Conservation (phyloP, 2,329 filamentous ascomycete genomes). For the Colletotrichum sp. region DNA sequence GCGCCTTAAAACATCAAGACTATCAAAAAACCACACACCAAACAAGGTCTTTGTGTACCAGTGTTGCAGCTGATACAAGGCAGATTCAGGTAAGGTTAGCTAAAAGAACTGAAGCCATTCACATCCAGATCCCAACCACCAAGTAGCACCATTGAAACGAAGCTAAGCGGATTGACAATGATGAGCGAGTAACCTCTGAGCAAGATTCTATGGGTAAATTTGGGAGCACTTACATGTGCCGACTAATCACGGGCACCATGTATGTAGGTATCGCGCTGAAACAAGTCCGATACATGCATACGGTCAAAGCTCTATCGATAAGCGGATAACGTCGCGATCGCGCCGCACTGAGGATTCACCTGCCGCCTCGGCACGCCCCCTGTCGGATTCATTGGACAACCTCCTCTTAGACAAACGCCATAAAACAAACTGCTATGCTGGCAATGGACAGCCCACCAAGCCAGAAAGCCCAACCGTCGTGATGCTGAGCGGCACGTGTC, state of each 20-base stretch:
- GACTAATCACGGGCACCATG: background rate
- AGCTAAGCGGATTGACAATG: background rate
- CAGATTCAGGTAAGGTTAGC: background rate
- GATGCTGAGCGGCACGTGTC: constrained; percentile 12
- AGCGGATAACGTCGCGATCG: background rate
- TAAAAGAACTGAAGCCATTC: background rate
- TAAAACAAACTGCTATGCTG: background rate
- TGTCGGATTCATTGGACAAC: background rate
- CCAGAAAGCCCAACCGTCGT: background rate
- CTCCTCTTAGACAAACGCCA: background rate
- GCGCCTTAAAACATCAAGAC: background rate
- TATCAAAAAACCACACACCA: background rate
- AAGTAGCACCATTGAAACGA: background rate
- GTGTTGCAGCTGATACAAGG: background rate
- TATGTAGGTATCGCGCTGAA: background rate
- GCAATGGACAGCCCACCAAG: background rate
- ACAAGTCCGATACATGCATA: background rate
- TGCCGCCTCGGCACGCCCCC: background rate
- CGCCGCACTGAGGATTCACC: background rate
- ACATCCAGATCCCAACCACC: background rate
- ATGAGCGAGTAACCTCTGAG: background rate
- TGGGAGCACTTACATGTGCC: background rate
- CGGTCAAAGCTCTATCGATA: background rate
- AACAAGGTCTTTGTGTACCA: background rate
- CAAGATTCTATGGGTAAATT: background rate